A percentile compares a stretch with the other conserved stretches of the same genome.
Evolutionary conservation across 1,284 basidiomycete genomes (phyloP).

Genomic region (Malassezia yamatoensis): DNA sequence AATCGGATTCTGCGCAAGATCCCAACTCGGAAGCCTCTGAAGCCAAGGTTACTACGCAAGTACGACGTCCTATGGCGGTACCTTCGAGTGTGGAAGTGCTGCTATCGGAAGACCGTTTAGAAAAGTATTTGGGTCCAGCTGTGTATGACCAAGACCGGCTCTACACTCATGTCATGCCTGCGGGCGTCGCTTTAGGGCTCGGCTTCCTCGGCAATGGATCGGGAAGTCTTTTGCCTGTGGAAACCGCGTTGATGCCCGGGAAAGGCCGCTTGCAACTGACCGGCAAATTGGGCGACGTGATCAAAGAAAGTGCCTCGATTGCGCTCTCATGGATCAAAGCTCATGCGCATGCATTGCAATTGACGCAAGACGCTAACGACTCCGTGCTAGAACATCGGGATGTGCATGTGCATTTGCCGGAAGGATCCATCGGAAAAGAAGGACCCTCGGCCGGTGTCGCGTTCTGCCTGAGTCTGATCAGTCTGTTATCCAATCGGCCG

Average conservation of each 20-base stretch:
- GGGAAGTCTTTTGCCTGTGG: slow-evolving; percentile 92
- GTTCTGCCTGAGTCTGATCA: slow-evolving; percentile 79
- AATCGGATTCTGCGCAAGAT: slow-evolving; percentile 15
- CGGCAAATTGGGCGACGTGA: slow-evolving; percentile 94
- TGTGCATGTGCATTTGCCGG: slow-evolving; percentile 48
- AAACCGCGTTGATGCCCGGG: slow-evolving; percentile 51
- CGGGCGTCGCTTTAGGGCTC: slow-evolving; percentile 84
- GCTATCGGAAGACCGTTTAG: slow-evolving; percentile 75
- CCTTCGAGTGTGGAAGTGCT: slow-evolving; percentile 68
- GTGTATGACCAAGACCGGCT: slow-evolving; percentile 91
- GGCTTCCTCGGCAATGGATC: slow-evolving; percentile 93
- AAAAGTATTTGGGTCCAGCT: slow-evolving; percentile 92
- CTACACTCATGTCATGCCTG: slow-evolving; percentile 67
- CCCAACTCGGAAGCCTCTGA: slow-evolving; percentile 11
- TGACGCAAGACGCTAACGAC: slow-evolving; percentile 58
- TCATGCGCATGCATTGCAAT: slow-evolving; percentile 76
- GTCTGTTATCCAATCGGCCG: slow-evolving; percentile 56
- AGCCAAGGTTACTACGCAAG: slow-evolving; percentile 59
- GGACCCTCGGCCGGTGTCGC: slow-evolving; percentile 93
- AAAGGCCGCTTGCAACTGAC: slow-evolving; percentile 64
- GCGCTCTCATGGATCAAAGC: slow-evolving; percentile 85
- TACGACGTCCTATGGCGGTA: slow-evolving; percentile 69
- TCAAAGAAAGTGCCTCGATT: slow-evolving; percentile 88
- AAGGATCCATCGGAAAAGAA: slow-evolving; percentile 89
- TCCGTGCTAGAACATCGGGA: slow-evolving; percentile 65